Evolutionary conservation across 2,329 filamentous ascomycete species (phyloP), one percentile per base, ranked within the genome.

Genomic region (Ampelomyces quisqualis): DNA sequence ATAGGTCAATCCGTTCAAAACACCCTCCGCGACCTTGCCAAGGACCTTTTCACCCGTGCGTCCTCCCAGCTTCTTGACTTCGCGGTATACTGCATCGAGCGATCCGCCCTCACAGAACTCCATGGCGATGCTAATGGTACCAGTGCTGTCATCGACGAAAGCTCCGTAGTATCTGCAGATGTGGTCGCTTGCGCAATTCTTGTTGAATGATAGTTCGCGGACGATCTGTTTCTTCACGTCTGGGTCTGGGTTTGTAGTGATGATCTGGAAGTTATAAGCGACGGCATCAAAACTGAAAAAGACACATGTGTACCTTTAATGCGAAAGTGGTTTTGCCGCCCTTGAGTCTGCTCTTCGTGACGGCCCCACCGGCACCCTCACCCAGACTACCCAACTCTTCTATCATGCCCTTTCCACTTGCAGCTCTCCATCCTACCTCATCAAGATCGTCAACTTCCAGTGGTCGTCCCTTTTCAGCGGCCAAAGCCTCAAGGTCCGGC

Each of bases 141-240:
- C 89, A 7, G 89, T 94, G n/a, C 89, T 86, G 43, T 93, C 87
- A 65, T 98, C 91, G 66, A 94, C 88, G 67, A 97, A 98, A 27
- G 91, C 91, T 50, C 93, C 93, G 62, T 96, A 98, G 72, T 98
- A 98, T 50, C 86, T 84, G 72, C 93, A 98, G 60, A 98, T 98
- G 68, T 97, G 90, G 45, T 93, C 86, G 4, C 90, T 96, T 5
- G 88, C 90, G 67, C 93, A 97, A 54, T 90, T 88, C 71, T 96
- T 96, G 77, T 98, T 98, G 78, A 97, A 98, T 48, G 88, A 88
- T 38, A 98, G 77, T 69, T 98, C 93, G 63, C 93, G 86, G 45
- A 97, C 81, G 58, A 98, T 98, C 71, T 98, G 93, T 68, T 95
- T 96, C 77, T 96, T 97, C 47, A 97, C 89, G 65, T 96, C 91